Conservation (phyloP, 306 rosid species). For the Rosa multiflora region DNA sequence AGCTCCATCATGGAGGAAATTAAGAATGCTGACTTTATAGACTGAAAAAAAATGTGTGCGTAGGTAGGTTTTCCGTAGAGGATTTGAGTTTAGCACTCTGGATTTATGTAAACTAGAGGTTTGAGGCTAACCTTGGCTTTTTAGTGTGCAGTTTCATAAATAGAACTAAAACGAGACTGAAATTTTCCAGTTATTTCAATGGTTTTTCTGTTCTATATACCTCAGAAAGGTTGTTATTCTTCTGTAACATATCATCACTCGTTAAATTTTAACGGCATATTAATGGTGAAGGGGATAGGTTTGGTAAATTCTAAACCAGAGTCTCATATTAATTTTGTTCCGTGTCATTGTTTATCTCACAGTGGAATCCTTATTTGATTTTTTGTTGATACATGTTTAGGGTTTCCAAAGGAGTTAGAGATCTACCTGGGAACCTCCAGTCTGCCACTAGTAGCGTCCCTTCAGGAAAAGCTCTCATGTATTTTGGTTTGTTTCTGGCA, state of each 20-base stretch:
- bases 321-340: not conserved
- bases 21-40: not conserved
- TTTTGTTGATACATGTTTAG: slow-evolving; percentile 36
- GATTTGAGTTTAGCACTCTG: slow-evolving; percentile 1
- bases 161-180: not conserved
- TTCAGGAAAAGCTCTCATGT: slow-evolving; percentile 88
- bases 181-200: not conserved
- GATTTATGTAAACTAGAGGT: not conserved
- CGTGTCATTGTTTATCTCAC: not conserved
- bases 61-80: not conserved
- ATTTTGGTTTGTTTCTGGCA: slow-evolving; percentile 75
- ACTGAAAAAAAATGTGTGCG: not conserved
- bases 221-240: not conserved
- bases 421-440: slow-evolving; percentile 78
- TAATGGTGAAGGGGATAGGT: not conserved
- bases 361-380: not conserved
- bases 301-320: not conserved
- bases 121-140: not conserved
- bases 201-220: not conserved
- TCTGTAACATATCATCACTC: not conserved
- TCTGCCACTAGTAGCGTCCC: slow-evolving; percentile 82
- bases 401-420: slow-evolving; percentile 96
- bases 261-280: not conserved
- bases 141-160: not conserved
- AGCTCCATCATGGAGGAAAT: not conserved